These are phyloP conservation scores for Phytopythium mirpurense DNA, from an alignment of 352 stramenopile genomes.

Conservation along the genomic window DNA sequence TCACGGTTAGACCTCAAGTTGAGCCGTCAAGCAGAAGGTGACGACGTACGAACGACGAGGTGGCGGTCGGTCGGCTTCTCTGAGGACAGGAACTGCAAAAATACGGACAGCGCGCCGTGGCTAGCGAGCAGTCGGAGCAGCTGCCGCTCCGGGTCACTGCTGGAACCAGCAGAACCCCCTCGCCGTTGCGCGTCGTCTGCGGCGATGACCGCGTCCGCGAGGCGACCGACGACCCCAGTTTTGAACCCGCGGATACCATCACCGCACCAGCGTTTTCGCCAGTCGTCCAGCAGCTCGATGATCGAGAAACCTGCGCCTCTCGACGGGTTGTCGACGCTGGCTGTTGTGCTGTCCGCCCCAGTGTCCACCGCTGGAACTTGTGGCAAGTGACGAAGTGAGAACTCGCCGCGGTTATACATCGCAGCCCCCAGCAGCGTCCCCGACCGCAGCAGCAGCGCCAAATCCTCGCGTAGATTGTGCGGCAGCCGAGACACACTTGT, in stretches of 20 bases:
- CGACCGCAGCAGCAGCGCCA: constrained; percentile 18
- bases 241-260: constrained; percentile 15
- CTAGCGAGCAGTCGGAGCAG: constrained; percentile 24
- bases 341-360: too few species aligned
- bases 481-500: neutral
- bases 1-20: neutral
- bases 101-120: constrained; percentile 20
- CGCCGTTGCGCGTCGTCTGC: neutral
- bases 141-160: constrained; percentile 7
- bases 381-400: neutral
- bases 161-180: neutral
- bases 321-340: neutral
- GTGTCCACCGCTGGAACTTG: neutral
- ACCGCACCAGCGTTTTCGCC: neutral
- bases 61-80: constrained; percentile 23
- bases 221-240: constrained; percentile 16
- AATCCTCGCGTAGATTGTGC: neutral
- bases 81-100: constrained; percentile 29
- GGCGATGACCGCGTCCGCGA: constrained; percentile 16
- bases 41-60: constrained; percentile 30
- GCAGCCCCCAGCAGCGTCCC: constrained; percentile 23
- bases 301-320: neutral
- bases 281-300: neutral
- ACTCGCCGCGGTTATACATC: constrained; percentile 19
- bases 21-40: neutral